Base-by-base conservation (phyloP, 2,329 filamentous ascomycete species). In the Fusarium sp. region DNA sequence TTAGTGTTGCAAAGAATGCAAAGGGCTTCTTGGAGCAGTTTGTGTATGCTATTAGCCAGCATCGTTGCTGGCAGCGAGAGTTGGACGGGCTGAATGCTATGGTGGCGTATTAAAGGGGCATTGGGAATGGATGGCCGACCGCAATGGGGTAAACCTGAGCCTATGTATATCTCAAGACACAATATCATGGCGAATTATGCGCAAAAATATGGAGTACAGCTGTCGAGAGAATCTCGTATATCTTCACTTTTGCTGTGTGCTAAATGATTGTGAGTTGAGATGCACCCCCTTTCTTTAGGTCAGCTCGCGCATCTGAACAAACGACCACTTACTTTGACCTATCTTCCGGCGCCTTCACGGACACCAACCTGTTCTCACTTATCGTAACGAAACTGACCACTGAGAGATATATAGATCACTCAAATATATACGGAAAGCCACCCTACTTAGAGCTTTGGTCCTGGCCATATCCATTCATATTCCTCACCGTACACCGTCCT, bases 51-150 rank as follows among this genome's bases (percentile, higher is more conserved):
- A 91, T 97, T 64, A 89, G 91, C 25, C 88, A 91, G 84, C 94
- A 97, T 80, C 89, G 91, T 78, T 93, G 93, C 80, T 97, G 90
- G 84, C 87, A 91, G 62, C 86, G 94, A 25, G 94, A 97, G 86
- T 70, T 93, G 80, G 91, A 93, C 73, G 94, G 94, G 0, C 82
- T 96, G 76, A 89, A 84, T 62, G 82, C 84, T 3, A 87, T 90
- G 86, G 89, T 96, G 67, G 92, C 93, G 2, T 96, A 92, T 77
- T 95, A 90, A 80, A 48, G 39, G 56, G 25, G 23, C 32, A 14
- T 4, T 32, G 34, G 13, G 34, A 6, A 35, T 35, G 13, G 34
- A 35, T 35, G 34, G 34, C 34, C 34, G 34, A 35, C 34, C 13
- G 16, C 35, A 39, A 18, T 39, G 37, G 16, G 35, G 37, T 18